Evolutionary conservation across 2,329 filamentous ascomycete species (phyloP).

Genomic region (Verticillium dahliae): DNA sequence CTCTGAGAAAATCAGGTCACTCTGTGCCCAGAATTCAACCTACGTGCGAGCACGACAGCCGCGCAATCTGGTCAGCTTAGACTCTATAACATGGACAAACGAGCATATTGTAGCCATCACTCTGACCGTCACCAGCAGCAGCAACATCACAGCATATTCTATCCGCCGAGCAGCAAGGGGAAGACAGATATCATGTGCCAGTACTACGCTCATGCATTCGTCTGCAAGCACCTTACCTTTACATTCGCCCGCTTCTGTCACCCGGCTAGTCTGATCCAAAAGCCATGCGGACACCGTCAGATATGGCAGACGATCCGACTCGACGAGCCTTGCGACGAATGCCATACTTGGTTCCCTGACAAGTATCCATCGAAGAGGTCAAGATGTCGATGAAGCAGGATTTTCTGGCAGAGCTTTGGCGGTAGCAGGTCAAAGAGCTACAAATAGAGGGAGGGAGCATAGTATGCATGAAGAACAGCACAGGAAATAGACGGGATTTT

Average conservation of each 20-base stretch:
- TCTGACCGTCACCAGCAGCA: background rate
- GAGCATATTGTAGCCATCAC: too few relatives aligned
- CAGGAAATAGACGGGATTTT: too few relatives aligned
- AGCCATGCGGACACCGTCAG: constrained; percentile 22
- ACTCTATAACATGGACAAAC: too few relatives aligned
- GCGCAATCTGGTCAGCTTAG: too few relatives aligned
- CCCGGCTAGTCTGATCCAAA: constrained; percentile 27
- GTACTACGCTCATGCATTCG: constrained; percentile 29
- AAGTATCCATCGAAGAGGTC: constrained; percentile 11
- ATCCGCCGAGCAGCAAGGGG: background rate
- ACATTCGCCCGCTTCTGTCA: constrained; percentile 28
- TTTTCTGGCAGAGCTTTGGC: too few relatives aligned
- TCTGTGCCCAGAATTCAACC: too few relatives aligned
- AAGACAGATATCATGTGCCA: constrained; percentile 22
- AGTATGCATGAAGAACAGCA: too few relatives aligned
- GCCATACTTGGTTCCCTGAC: constrained; percentile 21
- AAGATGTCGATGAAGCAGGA: constrained; percentile 3
- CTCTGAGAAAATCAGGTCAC: too few relatives aligned
- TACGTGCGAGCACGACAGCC: too few relatives aligned
- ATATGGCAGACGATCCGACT: constrained; percentile 29
- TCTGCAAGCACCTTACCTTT: constrained; percentile 25
- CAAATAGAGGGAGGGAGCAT: background rate
- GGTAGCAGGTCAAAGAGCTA: background rate
- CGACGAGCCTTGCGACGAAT: constrained; percentile 27
- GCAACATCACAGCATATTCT: background rate